A percentile compares a stretch with the other conserved stretches of the same genome.
Evolutionary conservation across 2,329 filamentous ascomycete species (phyloP).

Genomic region (Elsinoe australis): DNA sequence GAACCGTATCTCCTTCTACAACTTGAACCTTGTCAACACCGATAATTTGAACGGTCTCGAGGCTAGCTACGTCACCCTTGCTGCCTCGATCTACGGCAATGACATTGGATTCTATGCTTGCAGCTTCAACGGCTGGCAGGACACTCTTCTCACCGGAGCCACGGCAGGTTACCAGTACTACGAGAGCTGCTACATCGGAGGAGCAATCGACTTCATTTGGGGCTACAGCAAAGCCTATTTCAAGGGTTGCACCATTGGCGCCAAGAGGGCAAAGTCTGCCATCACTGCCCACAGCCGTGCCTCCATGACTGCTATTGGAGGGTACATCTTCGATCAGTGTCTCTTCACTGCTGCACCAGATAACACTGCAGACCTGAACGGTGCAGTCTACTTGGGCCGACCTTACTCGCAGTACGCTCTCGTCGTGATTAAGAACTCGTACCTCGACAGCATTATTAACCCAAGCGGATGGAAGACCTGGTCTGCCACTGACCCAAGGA

Average conservation of each 20-base stretch:
- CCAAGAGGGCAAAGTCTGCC: slow-evolving; percentile 30
- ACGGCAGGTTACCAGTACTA: slow-evolving; percentile 36
- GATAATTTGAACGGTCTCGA: slow-evolving; percentile 27
- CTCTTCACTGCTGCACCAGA: slow-evolving; percentile 26
- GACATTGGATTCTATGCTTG: slow-evolving; percentile 31
- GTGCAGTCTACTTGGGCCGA: slow-evolving; percentile 25
- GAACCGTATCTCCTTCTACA: slow-evolving; percentile 30
- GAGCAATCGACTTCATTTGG: slow-evolving; percentile 40
- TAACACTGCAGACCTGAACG: slow-evolving; percentile 30
- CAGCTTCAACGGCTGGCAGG: slow-evolving; percentile 28
- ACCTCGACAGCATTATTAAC: slow-evolving; percentile 22
- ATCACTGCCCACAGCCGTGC: slow-evolving; percentile 36
- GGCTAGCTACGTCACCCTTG: slow-evolving; percentile 30
- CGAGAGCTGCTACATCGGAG: slow-evolving; percentile 32
- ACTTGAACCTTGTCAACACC: slow-evolving; percentile 31
- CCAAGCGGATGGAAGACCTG: slow-evolving; percentile 28
- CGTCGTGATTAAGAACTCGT: slow-evolving; percentile 24
- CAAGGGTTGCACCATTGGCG: slow-evolving; percentile 32
- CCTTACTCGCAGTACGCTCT: slow-evolving; percentile 23
- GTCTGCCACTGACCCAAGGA: slow-evolving; percentile 23
- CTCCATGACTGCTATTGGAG: slow-evolving; percentile 30
- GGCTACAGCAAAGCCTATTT: slow-evolving; percentile 41
- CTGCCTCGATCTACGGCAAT: slow-evolving; percentile 28
- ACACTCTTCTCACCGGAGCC: slow-evolving; percentile 28
- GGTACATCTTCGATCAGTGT: slow-evolving; percentile 33